Evolutionary conservation across 257 asterid species (phyloP), one percentile per base, ranked within the genome.

Genomic region (Solanum piurae): DNA sequence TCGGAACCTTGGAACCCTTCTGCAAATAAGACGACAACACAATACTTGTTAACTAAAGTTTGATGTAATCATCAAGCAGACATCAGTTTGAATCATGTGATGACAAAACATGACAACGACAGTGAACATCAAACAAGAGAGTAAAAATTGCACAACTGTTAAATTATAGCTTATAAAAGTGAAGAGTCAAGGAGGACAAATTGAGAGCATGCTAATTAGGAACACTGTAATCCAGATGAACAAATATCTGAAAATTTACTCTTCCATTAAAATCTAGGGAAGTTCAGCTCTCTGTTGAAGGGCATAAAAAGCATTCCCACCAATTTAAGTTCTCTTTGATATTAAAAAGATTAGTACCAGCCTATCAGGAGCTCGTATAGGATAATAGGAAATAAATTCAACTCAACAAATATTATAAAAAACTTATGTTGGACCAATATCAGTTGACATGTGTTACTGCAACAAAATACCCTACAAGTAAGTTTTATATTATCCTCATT

Each of bases 1-100:
- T 86, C 94, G 91, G 83, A 46, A 90, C 92, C 94, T 92, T 9
- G 93, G 93, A 75, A 83, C 68, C 90, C 93, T 94, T 89, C 96
- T 94, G 94, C 92, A 84, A 25, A 83, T 33, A 88, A 86, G 82
- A 84, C 13, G 29, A 40, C 21, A 14, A 77, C 84, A 80, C 18
- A 46, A 88, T 33, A 88, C 84, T 46, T 42, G 21, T 36, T 60
- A 83, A 82, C 83, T 83, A 31, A 49, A 82, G 66, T 29, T 86
- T 75, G 29, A 75, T 20, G 71, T 40, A 68, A 86, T 71, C 83
- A 86, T 44, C 83, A 42, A 80, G 29, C 11, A 29, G 34, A 10
- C 69, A 80, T 33, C 18, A 80, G 68, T 18, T 55, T 80, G 85
- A 52, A 80, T 80, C 69, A 49, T 29, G 29, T 18, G 44, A 80